These are phyloP conservation scores for carrot (Daucus carota) DNA, from an alignment of 129 eudicot species.

Conservation along the genomic window DNA sequence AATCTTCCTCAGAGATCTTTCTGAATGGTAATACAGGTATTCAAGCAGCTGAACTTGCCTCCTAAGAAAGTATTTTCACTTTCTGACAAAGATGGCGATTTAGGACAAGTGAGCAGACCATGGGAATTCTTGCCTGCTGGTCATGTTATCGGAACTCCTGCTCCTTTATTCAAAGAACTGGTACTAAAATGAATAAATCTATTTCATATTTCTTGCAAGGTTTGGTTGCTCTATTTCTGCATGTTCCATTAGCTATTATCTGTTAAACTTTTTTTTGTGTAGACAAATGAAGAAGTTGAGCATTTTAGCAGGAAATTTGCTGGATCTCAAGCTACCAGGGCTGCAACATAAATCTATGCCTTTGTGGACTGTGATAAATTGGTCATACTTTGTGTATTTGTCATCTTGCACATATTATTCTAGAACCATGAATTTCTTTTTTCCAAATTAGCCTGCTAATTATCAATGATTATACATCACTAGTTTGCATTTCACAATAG, in stretches of 20 bases:
- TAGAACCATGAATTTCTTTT: too few species aligned
- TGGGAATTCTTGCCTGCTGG: conserved; percentile 11
- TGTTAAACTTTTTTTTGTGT: not conserved
- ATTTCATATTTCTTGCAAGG: too few species aligned
- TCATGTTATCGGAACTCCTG: conserved; percentile 8
- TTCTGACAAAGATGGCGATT: conserved; percentile 1
- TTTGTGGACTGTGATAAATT: not conserved
- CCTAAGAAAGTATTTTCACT: conserved; percentile 2
- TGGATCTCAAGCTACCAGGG: conserved; percentile 11
- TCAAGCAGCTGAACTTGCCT: conserved; percentile 12
- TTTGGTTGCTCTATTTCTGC: not conserved
- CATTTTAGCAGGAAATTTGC: conserved; percentile 9
- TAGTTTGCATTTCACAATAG: too few species aligned
- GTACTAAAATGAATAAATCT: not conserved
- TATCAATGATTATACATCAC: too few species aligned
- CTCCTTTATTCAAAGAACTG: conserved; percentile 11
- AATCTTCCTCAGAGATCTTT: not conserved
- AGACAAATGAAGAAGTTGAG: conserved; percentile 11
- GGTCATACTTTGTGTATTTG: not conserved
- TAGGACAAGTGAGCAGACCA: not conserved
- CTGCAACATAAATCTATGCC: not conserved
- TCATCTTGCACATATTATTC: too few species aligned
- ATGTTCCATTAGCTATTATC: not conserved
- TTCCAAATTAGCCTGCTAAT: too few species aligned
- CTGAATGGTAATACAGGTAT: not conserved